Conservation (phyloP, 192 early-diverging fungal species). For the Coemansia sp. region DNA sequence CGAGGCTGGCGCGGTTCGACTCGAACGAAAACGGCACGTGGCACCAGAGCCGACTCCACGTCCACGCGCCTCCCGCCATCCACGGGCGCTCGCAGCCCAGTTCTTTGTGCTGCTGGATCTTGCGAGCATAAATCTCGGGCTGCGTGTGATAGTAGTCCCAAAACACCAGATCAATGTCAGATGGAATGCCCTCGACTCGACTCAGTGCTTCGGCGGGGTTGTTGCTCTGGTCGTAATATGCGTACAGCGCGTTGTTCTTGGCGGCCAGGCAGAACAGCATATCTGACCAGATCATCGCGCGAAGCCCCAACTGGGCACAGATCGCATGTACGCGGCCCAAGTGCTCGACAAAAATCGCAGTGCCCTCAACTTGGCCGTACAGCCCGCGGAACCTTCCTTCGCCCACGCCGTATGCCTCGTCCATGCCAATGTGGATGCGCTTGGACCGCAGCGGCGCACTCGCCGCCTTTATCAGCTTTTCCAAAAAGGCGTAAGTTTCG, state of each 20-base stretch:
- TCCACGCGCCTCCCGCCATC: slow-evolving; percentile 80
- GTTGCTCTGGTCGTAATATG: slow-evolving; percentile 75
- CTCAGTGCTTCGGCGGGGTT: slow-evolving; percentile 59
- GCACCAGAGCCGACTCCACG: slow-evolving; percentile 81
- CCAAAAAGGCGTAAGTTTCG: slow-evolving; percentile 77
- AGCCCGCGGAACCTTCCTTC: slow-evolving; percentile 78
- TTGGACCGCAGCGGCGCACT: slow-evolving; percentile 70
- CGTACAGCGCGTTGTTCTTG: slow-evolving; percentile 76
- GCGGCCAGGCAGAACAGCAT: slow-evolving; percentile 69
- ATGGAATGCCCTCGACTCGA: slow-evolving; percentile 57
- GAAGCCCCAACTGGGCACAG: slow-evolving; percentile 59
- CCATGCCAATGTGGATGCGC: slow-evolving; percentile 85
- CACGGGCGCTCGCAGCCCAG: slow-evolving; percentile 76
- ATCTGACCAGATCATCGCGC: slow-evolving; percentile 89
- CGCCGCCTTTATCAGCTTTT: slow-evolving; percentile 67
- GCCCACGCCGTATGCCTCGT: slow-evolving; percentile 84
- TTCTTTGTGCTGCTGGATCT: slow-evolving; percentile 81
- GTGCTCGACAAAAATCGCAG: slow-evolving; percentile 75
- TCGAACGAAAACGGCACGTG: slow-evolving; percentile 81
- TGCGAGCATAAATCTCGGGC: slow-evolving; percentile 68
- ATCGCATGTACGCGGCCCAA: slow-evolving; percentile 70
- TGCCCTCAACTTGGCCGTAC: slow-evolving; percentile 72
- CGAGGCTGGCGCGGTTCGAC: slow-evolving; percentile 68
- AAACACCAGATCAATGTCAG: slow-evolving; percentile 69
- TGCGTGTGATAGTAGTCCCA: slow-evolving; percentile 88